A percentile compares a stretch with the other conserved stretches of the same genome.
Conservation (phyloP, 2,329 filamentous ascomycete species). For the Penicillium janthinellum region DNA sequence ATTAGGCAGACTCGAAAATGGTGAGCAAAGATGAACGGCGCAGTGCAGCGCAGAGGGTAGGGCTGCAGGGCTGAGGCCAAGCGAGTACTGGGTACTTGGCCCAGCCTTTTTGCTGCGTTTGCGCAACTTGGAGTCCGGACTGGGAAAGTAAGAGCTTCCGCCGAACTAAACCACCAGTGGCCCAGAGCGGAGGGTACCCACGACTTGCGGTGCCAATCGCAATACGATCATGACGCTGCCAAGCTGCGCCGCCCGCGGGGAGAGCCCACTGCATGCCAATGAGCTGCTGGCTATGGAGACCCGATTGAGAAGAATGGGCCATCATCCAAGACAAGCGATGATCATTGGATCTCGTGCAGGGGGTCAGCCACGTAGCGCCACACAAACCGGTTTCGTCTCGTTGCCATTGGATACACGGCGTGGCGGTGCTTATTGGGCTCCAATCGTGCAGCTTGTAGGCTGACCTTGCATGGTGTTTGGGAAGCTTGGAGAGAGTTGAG, state of each 20-base stretch:
- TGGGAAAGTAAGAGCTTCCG: not conserved
- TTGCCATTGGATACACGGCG: conserved; percentile 7
- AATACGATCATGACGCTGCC: conserved; percentile 24
- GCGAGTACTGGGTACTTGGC: conserved; percentile 12
- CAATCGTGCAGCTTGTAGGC: not conserved
- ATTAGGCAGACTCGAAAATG: not conserved
- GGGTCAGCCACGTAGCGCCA: conserved; percentile 23
- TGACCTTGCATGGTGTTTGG: not conserved
- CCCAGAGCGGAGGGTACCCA: conserved; percentile 6
- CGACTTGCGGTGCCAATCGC: conserved; percentile 8
- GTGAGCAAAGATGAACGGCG: too few species aligned
- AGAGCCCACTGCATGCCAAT: conserved; percentile 2
- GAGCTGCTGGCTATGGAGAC: not conserved
- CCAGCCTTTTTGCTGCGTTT: not conserved
- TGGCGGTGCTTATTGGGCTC: conserved; percentile 16
- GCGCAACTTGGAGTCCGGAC: not conserved
- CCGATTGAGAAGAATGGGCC: not conserved
- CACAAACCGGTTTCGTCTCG: conserved; percentile 10
- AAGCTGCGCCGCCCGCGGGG: conserved; percentile 13
- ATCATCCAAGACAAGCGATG: too few species aligned
- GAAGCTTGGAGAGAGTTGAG: not conserved
- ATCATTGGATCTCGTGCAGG: not conserved
- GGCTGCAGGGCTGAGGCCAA: conserved; percentile 31
- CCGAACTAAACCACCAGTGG: not conserved
- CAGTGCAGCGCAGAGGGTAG: conserved; percentile 15